Percentiles rank a stretch among this genome's conserved stretches.
Evolutionary conservation across 2,329 filamentous ascomycete species (phyloP).

Genomic region (Diplodia corticola): DNA sequence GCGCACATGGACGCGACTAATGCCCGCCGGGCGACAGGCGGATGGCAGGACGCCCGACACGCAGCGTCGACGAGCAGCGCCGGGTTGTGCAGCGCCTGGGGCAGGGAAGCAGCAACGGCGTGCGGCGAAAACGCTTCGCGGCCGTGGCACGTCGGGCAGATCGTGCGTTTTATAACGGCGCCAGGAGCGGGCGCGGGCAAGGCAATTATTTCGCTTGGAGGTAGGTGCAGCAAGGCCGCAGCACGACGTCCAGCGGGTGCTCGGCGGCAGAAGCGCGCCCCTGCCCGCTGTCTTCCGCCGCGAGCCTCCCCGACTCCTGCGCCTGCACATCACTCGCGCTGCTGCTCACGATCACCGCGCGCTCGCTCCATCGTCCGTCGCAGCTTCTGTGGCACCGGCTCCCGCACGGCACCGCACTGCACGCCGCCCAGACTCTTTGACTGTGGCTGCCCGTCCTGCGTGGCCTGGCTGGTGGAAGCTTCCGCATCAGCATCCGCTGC

Average conservation of each 20-base stretch:
- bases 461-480: constrained; percentile 23
- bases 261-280: neutral
- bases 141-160: constrained; percentile 17
- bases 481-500: constrained; percentile 26
- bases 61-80: neutral
- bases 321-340: constrained; percentile 13
- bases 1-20: neutral
- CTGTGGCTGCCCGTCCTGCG: constrained; percentile 24
- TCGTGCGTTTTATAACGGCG: constrained; percentile 16
- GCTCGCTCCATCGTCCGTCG: constrained; percentile 24
- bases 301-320: constrained; percentile 20
- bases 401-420: constrained; percentile 22
- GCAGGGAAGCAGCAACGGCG: neutral
- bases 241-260: constrained; percentile 8
- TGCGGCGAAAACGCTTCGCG: constrained; percentile 15
- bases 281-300: constrained; percentile 17
- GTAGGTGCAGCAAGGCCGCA: constrained; percentile 19
- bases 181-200: constrained; percentile 1
- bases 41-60: neutral
- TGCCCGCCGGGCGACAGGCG: neutral
- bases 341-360: constrained; percentile 16
- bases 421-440: constrained; percentile 23
- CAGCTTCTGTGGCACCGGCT: constrained; percentile 25
- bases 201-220: constrained; percentile 20
- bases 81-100: neutral